Evolutionary conservation across 2,329 filamentous ascomycete genomes (phyloP), one percentile per base, ranked within the genome.

Genomic region (Claviceps paspali): DNA sequence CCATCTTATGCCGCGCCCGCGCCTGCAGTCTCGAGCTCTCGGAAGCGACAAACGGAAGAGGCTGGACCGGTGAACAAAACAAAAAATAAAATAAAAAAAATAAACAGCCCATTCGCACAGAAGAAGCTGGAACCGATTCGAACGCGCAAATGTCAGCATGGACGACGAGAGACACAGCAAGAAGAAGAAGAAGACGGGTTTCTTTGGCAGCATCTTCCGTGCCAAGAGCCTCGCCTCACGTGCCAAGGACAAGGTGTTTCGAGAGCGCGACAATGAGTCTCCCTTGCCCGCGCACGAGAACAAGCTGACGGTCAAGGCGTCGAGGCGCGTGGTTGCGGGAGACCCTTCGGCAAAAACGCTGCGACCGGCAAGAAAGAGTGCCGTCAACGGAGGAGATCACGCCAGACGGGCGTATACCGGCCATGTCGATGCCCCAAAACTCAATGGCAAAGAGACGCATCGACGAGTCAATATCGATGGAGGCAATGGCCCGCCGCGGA

Each of bases 161-260:
- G 50, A 56, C 36, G 54, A 56, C 36, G 49, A 50, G 36, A 45
- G 45, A 33, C 51, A 52, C 29, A 51, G 18, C 24, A 42, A 26
- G 19, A 43, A 45, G 36, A 59, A 45, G 36, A 59, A 60, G 47
- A 64, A 63, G 53, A 64, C 61, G 46, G 55, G 62, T 34, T 65
- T 70, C 42, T 65, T 62, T 63, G 57, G 59, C 23, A 58, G 57
- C 41, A 53, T 75, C 38, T 60, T 74, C 45, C 63, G 68, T 43
- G 63, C 57, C 42, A 61, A 61, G 42, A 68, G 63, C 51, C 55
- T 58, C 37, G 56, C 62, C 10, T 42, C 38, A 17, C 21, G 35
- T 4, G 38, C 34, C 29, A 40, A 37, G 32, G 26, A 29, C 7
- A 44, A 40, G 35, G 40, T 35, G 21, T 36, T 30, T 23, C 37